phyloP scores from a whole-genome alignment of 306 rosid genomes.

The Vigna unguiculata region DNA sequence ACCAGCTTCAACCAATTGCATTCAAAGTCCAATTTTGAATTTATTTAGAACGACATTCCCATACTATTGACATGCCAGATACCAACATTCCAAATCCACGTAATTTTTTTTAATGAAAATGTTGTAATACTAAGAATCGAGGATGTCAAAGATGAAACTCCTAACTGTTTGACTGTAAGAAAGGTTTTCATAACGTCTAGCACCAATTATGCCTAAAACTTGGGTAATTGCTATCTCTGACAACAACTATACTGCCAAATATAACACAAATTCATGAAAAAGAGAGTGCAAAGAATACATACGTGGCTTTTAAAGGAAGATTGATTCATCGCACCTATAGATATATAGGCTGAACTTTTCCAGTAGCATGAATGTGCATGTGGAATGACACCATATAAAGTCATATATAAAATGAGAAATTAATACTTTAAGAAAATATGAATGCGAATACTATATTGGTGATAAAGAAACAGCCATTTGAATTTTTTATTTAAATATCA shows the following conservation, averaged over 20 bases:
- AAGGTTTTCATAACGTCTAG: neutral
- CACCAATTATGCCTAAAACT: neutral
- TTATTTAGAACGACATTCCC: neutral
- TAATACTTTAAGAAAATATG: too few species aligned
- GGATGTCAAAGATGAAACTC: neutral
- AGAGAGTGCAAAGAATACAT: neutral
- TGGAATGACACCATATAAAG: neutral
- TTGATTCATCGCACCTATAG: neutral
- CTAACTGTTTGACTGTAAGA: constrained; percentile 10
- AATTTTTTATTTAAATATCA: too few species aligned
- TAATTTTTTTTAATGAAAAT: neutral
- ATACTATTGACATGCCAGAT: neutral
- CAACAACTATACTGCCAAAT: too few species aligned
- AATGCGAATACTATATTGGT: too few species aligned
- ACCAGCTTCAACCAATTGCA: constrained; percentile 24
- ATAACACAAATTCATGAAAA: neutral
- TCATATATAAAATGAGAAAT: too few species aligned
- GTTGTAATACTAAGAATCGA: neutral
- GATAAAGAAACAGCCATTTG: too few species aligned
- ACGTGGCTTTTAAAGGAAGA: neutral
- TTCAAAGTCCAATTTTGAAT: constrained; percentile 45
- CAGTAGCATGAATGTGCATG: neutral
- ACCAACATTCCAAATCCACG: neutral
- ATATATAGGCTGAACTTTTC: neutral
- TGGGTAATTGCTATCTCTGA: neutral